A percentile compares a stretch with the other conserved stretches of the same genome.
Conservation (phyloP, 2,329 filamentous ascomycete genomes). For the Clarireedia hainanense region DNA sequence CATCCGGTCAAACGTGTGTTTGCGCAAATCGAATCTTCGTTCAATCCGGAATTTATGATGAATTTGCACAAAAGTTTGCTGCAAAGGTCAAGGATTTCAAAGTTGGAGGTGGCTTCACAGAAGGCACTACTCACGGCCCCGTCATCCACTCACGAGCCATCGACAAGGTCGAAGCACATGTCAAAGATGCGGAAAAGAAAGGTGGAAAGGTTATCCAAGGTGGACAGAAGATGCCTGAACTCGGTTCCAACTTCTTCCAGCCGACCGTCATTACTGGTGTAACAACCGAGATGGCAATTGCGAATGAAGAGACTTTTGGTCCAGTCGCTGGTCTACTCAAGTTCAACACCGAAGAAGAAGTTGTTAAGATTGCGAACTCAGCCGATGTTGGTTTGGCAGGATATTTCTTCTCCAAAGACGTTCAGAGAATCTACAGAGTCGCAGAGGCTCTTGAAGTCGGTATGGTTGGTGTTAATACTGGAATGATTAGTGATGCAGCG, state of each 20-base stretch:
- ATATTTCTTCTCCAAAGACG: slow-evolving; percentile 76
- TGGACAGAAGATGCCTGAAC: slow-evolving; percentile 63
- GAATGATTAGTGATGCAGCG: slow-evolving; percentile 47
- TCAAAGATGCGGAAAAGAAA: slow-evolving; percentile 69
- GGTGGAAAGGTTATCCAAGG: slow-evolving; percentile 69
- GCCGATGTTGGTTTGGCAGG: slow-evolving; percentile 83
- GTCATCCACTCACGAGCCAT: slow-evolving; percentile 80
- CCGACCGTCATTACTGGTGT: slow-evolving; percentile 85
- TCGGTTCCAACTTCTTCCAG: slow-evolving; percentile 82
- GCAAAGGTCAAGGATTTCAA: slow-evolving; percentile 67
- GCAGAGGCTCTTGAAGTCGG: slow-evolving; percentile 70
- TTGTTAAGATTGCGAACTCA: slow-evolving; percentile 73
- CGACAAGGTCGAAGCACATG: slow-evolving; percentile 70
- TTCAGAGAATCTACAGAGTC: slow-evolving; percentile 52
- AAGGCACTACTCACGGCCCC: slow-evolving; percentile 69
- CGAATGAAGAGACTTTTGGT: slow-evolving; percentile 88
- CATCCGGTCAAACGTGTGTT: slow-evolving; percentile 92
- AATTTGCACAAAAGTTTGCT: slow-evolving; percentile 60
- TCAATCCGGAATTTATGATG: slow-evolving; percentile 69
- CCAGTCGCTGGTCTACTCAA: slow-evolving; percentile 85
- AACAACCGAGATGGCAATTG: slow-evolving; percentile 76
- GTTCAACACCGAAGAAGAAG: slow-evolving; percentile 84
- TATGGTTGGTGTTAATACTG: slow-evolving; percentile 82
- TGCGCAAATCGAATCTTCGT: slow-evolving; percentile 80
- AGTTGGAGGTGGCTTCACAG: slow-evolving; percentile 66